Conservation (phyloP, 2,329 filamentous ascomycete species). For the Hypoxylon sp. region DNA sequence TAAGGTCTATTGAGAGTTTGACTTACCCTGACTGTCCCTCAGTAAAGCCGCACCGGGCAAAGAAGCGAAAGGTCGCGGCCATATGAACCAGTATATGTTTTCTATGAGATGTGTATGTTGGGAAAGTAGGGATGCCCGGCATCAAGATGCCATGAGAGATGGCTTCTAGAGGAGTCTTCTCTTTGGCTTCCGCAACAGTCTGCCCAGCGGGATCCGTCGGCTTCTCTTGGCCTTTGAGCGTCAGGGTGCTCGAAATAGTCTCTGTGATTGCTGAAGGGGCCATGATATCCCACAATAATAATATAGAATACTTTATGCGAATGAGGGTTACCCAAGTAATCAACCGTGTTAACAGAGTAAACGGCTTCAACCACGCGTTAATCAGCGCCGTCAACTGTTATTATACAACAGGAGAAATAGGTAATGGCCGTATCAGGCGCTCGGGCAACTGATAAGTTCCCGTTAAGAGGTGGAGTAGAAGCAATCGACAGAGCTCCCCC, state of each 20-base stretch:
- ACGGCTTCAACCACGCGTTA: not conserved
- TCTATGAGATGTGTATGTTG: constrained; percentile 63
- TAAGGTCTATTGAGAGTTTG: not conserved
- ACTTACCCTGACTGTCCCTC: constrained; percentile 74
- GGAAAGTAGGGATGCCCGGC: constrained; percentile 61
- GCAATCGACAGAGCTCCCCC: constrained; percentile 11
- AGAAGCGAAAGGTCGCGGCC: constrained; percentile 78
- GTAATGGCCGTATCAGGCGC: not conserved
- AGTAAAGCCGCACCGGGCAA: constrained; percentile 74
- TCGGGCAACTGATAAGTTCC: constrained; percentile 10
- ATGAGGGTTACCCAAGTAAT: not conserved
- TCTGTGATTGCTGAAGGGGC: constrained; percentile 54
- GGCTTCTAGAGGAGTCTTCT: constrained; percentile 56
- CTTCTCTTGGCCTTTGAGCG: constrained; percentile 42
- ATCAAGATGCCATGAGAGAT: constrained; percentile 56
- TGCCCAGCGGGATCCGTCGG: constrained; percentile 27
- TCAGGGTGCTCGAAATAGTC: constrained; percentile 38
- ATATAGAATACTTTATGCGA: not conserved
- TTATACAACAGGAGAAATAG: constrained; percentile 8
- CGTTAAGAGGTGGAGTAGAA: constrained; percentile 26
- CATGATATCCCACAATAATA: constrained; percentile 47
- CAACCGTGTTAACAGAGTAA: not conserved
- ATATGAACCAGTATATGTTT: constrained; percentile 76
- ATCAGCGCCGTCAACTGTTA: not conserved
- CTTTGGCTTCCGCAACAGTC: constrained; percentile 33